phyloP scores from a whole-genome alignment of 768 basidiomycete species.

The Lentinula boryana region DNA sequence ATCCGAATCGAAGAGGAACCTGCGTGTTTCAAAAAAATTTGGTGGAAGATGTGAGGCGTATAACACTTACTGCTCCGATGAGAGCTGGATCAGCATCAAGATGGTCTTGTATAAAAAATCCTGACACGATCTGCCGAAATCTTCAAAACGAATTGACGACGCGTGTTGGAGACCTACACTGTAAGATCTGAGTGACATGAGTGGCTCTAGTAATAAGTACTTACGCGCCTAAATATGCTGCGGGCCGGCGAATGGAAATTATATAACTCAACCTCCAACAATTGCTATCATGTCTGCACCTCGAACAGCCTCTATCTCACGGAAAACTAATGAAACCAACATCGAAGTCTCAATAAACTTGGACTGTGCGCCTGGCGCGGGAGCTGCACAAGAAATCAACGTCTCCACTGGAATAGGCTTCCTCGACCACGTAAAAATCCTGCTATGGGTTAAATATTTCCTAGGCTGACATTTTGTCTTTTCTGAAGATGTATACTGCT shows the following conservation, averaged over 20 bases:
- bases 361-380: constrained; percentile 66
- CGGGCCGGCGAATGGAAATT: not conserved
- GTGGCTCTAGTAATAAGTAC: too few relatives aligned
- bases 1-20: constrained; percentile 55
- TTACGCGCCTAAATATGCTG: not conserved
- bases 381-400: constrained; percentile 65
- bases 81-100: not conserved
- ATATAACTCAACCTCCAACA: not conserved
- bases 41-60: not conserved
- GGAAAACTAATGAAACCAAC: constrained; percentile 88
- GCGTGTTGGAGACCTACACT: not conserved
- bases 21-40: constrained; percentile 14
- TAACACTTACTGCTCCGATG: constrained; percentile 3
- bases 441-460: not conserved
- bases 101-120: constrained; percentile 4
- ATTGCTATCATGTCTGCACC: constrained; percentile 19
- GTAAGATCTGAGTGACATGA: constrained; percentile 3
- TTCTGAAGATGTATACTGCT: constrained; percentile 88
- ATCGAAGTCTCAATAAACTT: constrained; percentile 80
- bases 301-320: constrained; percentile 63
- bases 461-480: not conserved
- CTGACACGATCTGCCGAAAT: not conserved
- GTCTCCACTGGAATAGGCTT: constrained; percentile 97
- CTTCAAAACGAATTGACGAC: not conserved
- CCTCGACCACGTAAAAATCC: constrained; percentile 74